Evolutionary conservation across 805 yeast species (phyloP).

Genomic region (Suhomyces canberraensis): DNA sequence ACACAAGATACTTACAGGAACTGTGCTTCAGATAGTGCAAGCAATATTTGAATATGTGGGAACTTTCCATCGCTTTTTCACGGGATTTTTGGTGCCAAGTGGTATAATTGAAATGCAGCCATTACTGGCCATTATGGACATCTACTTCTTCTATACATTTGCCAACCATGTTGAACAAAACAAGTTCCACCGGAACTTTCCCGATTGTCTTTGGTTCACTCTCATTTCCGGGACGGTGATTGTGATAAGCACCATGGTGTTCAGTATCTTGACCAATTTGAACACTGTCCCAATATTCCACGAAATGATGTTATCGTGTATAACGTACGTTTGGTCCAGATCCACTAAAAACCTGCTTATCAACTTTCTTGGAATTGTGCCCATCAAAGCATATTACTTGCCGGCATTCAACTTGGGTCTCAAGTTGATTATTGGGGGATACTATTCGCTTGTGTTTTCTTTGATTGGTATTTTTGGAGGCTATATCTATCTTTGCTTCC

Average conservation of each 20-base stretch:
- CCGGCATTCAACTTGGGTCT: conserved; percentile 40
- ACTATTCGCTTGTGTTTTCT: conserved; percentile 36
- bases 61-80: conserved; percentile 23
- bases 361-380: conserved; percentile 49
- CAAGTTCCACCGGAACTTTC: conserved; percentile 46
- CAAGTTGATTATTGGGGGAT: conserved; percentile 42
- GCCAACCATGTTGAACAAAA: conserved; percentile 53
- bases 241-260: conserved; percentile 27
- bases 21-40: too few species aligned
- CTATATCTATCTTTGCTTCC: conserved; percentile 60
- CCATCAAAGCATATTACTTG: conserved; percentile 54
- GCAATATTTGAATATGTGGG: too few species aligned
- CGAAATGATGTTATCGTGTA: conserved; percentile 47
- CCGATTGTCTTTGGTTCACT: conserved; percentile 57
- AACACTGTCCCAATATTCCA: conserved; percentile 22
- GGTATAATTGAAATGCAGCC: conserved; percentile 22
- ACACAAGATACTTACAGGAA: too few species aligned
- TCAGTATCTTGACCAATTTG: conserved; percentile 23
- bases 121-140: conserved; percentile 39
- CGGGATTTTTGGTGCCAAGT: conserved; percentile 48
- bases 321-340: conserved; percentile 63
- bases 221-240: conserved; percentile 48
- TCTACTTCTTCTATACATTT: conserved; percentile 56
- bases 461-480: conserved; percentile 54
- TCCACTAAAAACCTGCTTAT: conserved; percentile 51